Conservation (phyloP, 257 asterid genomes). For the Lithospermum erythrorhizon region DNA sequence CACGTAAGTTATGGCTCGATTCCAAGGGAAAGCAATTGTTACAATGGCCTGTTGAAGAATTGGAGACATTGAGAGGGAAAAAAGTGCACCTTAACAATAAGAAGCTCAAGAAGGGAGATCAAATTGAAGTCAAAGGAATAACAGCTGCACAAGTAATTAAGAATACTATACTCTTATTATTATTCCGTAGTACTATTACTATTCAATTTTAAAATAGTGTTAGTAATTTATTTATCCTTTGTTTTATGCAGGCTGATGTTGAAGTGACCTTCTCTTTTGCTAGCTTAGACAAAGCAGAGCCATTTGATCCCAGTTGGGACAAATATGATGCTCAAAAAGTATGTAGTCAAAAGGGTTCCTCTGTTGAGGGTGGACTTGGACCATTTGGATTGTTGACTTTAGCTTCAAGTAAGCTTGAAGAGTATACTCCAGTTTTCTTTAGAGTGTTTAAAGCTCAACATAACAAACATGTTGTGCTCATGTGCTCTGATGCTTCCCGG, state of each 20-base stretch:
- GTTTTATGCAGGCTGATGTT: constrained; percentile 30
- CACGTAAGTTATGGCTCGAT: constrained; percentile 29
- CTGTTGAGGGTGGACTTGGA: constrained; percentile 36
- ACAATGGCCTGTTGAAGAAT: constrained; percentile 38
- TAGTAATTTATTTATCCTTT: background rate
- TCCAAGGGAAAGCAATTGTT: constrained; percentile 35
- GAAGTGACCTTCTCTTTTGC: constrained; percentile 32
- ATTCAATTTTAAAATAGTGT: background rate
- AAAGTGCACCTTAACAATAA: constrained; percentile 16
- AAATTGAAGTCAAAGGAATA: constrained; percentile 29
- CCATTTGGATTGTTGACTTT: constrained; percentile 41
- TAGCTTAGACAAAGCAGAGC: constrained; percentile 35
- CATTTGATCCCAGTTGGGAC: constrained; percentile 24
- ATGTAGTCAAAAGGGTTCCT: constrained; percentile 27
- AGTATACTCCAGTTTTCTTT: constrained; percentile 34
- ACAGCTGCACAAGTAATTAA: constrained; percentile 37
- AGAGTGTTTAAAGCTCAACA: constrained; percentile 18
- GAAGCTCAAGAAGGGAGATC: constrained; percentile 14
- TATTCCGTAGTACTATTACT: no score
- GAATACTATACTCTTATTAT: background rate
- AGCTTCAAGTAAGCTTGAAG: constrained; percentile 28
- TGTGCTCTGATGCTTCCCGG: constrained; percentile 35
- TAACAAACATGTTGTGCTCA: constrained; percentile 17
- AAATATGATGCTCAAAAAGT: constrained; percentile 29
- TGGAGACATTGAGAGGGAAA: constrained; percentile 22